These are phyloP conservation scores for Nicotiana undulata DNA, from an alignment of 257 asterid species.

Conservation along the genomic window DNA sequence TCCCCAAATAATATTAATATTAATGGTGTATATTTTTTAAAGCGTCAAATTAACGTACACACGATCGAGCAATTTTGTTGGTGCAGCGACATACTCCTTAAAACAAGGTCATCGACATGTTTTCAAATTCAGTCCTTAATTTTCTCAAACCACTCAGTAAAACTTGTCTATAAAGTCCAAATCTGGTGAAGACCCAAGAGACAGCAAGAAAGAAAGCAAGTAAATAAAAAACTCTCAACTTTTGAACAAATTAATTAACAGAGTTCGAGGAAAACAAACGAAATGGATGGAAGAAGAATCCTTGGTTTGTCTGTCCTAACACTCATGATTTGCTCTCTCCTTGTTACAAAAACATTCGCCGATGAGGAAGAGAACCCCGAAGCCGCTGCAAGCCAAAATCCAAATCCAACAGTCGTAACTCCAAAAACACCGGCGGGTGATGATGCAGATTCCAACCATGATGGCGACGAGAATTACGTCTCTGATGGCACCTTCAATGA, in stretches of 20 bases:
- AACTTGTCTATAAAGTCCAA: not conserved
- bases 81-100: not conserved
- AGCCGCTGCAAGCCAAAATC: not conserved
- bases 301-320: conserved; percentile 3
- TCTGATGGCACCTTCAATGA: not conserved
- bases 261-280: not conserved
- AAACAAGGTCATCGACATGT: not conserved
- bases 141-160: not conserved
- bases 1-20: not conserved
- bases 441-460: not conserved
- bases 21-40: not conserved
- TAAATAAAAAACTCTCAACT: not conserved
- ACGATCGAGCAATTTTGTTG: not conserved
- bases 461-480: not conserved
- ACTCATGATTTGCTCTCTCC: conserved; percentile 2
- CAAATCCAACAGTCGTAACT: not conserved
- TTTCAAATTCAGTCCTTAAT: not conserved
- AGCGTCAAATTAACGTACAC: not conserved
- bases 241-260: not conserved
- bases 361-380: conserved; percentile 1
- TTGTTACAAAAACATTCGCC: conserved; percentile 1
- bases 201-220: not conserved
- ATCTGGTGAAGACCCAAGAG: not conserved
- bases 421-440: not conserved
- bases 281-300: not conserved